Conservation (phyloP, 148 eudicot genomes). For the Rhododendron simsii region DNA sequence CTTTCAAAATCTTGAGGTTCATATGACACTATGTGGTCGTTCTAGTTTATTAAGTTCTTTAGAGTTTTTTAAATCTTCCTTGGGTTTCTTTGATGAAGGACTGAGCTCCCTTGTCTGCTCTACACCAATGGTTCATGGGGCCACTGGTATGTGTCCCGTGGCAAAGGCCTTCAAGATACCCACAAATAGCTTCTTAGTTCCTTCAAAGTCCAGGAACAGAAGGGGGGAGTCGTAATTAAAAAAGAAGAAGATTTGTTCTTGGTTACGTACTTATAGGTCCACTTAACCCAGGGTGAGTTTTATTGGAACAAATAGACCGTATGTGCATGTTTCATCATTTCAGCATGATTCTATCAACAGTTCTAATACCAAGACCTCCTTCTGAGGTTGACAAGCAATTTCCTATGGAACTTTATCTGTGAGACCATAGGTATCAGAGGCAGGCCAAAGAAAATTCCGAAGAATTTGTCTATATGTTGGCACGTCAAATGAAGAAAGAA, state of each 20-base stretch:
- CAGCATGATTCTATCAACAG: neutral
- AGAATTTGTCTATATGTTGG: neutral
- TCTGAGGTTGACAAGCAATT: no score
- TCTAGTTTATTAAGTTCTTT: neutral
- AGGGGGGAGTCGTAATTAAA: neutral
- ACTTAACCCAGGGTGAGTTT: neutral
- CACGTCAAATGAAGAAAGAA: neutral
- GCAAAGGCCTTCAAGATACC: neutral
- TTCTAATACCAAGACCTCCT: neutral
- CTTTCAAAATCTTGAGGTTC: neutral
- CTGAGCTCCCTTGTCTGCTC: neutral
- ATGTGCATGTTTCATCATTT: neutral
- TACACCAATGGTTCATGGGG: neutral
- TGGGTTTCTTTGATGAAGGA: neutral
- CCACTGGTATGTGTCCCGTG: neutral
- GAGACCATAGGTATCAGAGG: neutral
- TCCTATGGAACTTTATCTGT: neutral
- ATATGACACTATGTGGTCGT: neutral
- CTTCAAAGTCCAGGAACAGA: neutral
- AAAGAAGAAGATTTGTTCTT: neutral
- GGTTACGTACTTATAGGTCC: neutral
- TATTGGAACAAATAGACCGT: neutral
- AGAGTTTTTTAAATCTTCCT: neutral
- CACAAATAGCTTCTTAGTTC: neutral
- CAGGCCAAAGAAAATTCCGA: neutral